Evolutionary conservation across 345 rosid species (phyloP), one percentile per base, ranked within the genome.

Genomic region (Linum usitatissimum): DNA sequence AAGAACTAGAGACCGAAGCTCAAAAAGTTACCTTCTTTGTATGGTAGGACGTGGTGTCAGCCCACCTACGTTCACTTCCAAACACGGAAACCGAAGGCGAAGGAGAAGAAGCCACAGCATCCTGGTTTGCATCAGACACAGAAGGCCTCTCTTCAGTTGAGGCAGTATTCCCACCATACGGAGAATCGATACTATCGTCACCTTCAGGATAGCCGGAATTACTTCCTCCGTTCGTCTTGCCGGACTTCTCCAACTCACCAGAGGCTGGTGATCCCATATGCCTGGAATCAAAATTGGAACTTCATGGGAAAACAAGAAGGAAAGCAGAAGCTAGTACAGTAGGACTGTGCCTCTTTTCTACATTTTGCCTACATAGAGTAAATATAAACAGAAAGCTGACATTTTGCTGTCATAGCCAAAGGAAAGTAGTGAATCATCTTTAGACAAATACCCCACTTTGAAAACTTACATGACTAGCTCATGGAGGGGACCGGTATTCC

Each of bases 31-130:
- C 99, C 96, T 87, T 87, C 80, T 87, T 93, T 59, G 81, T 63
- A 55, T 83, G 75, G 66, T 83, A 90, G 10, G 88, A 78, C 60
- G 72, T 79, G 74, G 85, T 83, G 69, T 93, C 97, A 31, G 79
- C 73, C 99, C 97, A 90, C 76, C 83, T 79, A 19, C 78, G 72
- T 45, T 87, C 91, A 56, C 63, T 82, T 60, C 39, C 76, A 66
- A 80, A 80, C 34, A 62, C 34, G 15, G 87, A 75, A 57, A 71
- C 62, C 58, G 80, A 79, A 72, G 85, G 84, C 70, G 78, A 71
- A 53, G 85, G 77, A 39, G 55, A 61, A 63, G 79, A 61, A 63
- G 79, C 60, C 53, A 59, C 77, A 58, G 80, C 59, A 70, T 75
- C 94, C 62, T 63, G 56, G 62, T 84, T 84, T 59, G 68, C 88